Percentiles rank a stretch among this genome's conserved stretches.
Evolutionary conservation across 75 land plant genomes (phyloP).

Genomic region (Isoetes taiwanensis): DNA sequence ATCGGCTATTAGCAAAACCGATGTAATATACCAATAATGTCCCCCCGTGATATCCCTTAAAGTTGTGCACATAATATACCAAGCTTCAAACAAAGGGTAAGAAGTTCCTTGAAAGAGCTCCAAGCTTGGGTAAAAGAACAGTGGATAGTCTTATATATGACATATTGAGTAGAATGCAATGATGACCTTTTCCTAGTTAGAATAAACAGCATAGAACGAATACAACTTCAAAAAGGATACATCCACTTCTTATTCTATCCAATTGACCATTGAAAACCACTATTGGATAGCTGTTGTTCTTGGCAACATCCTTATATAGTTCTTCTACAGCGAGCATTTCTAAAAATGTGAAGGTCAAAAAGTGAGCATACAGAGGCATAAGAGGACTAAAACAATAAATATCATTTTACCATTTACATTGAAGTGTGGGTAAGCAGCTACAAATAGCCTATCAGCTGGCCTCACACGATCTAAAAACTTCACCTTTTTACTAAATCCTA

Average conservation of each 20-base stretch:
- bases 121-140: constrained; percentile 98
- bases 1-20: too few species aligned
- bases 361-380: background rate
- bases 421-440: constrained; percentile 90
- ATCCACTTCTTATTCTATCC: constrained; percentile 91
- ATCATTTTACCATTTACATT: constrained; percentile 66
- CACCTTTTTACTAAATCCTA: constrained; percentile 70
- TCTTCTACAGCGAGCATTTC: constrained; percentile 99
- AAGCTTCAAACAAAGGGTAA: constrained; percentile 80
- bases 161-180: too few species aligned
- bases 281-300: constrained; percentile 40
- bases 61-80: constrained; percentile 93
- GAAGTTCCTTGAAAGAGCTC: constrained; percentile 57
- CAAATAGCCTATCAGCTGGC: constrained; percentile 60
- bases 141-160: constrained; percentile 84
- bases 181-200: too few species aligned
- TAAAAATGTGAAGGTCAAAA: constrained; percentile 8
- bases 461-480: constrained; percentile 71
- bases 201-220: too few species aligned
- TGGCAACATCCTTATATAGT: constrained; percentile 76
- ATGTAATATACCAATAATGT: constrained; percentile 76
- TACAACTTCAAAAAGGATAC: constrained; percentile 83
- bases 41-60: constrained; percentile 81
- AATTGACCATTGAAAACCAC: constrained; percentile 95
- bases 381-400: too few species aligned